Percentiles rank a stretch among this genome's conserved stretches.
These are phyloP conservation scores for Populus simonii DNA, from an alignment of 345 rosid genomes.

Conservation along the genomic window DNA sequence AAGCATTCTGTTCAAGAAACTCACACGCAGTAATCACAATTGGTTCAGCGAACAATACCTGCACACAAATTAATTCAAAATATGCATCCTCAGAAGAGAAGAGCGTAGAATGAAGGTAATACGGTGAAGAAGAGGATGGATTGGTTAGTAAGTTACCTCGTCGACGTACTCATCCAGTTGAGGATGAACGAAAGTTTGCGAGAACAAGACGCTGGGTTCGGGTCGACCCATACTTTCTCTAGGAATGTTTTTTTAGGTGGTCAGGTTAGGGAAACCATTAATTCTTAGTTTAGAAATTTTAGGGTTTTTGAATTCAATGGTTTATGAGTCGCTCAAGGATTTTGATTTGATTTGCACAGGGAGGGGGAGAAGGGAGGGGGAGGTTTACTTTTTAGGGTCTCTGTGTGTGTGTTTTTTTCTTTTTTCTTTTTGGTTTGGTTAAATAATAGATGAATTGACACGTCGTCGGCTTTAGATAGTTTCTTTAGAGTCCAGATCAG, in stretches of 20 bases:
- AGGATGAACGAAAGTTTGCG: constrained; percentile 92
- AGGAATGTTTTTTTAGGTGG: neutral
- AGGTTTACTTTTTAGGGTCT: neutral
- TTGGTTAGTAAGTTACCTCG: constrained; percentile 47
- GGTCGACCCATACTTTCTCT: constrained; percentile 66
- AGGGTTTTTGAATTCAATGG: neutral
- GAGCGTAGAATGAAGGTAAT: neutral
- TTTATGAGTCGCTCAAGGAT: neutral
- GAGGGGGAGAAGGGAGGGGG: neutral
- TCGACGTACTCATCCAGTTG: constrained; percentile 95
- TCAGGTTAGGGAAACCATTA: neutral
- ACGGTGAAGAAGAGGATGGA: neutral
- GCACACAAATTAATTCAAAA: constrained; percentile 4
- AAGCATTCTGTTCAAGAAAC: constrained; percentile 83
- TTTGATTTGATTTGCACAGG: neutral
- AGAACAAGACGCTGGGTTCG: constrained; percentile 84
- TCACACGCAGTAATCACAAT: constrained; percentile 90
- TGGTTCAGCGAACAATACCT: constrained; percentile 96
- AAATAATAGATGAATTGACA: neutral
- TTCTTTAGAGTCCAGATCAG: neutral
- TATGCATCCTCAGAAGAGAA: neutral
- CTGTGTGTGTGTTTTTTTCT: neutral
- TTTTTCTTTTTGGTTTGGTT: neutral
- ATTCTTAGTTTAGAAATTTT: neutral
- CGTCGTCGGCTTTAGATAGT: neutral